Conservation (phyloP, 305 asterid genomes). For the Ilex paraguariensis region DNA sequence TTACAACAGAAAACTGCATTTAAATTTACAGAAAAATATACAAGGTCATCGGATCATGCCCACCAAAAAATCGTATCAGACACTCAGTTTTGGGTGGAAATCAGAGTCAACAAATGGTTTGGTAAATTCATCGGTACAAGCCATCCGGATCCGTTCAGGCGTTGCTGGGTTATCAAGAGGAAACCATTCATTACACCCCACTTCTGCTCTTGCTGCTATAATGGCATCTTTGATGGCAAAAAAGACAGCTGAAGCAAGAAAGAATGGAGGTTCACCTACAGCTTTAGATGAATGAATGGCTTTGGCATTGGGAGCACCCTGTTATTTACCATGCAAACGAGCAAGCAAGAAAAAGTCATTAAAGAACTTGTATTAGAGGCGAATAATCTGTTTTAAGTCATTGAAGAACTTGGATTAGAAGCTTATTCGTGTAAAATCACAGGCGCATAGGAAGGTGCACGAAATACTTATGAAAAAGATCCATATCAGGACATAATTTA, state of each 20-base stretch:
- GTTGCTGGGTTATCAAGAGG: conserved; percentile 91
- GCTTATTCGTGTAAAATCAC: no score
- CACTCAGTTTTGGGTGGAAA: conserved; percentile 69
- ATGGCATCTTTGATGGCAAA: conserved; percentile 89
- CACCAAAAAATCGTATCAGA: conserved; percentile 20
- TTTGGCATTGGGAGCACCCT: conserved; percentile 77
- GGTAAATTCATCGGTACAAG: conserved; percentile 72
- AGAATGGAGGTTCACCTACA: conserved; percentile 97
- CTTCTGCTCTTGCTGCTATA: conserved; percentile 71
- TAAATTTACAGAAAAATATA: no score
- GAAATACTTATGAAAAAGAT: no score
- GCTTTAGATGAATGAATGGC: conserved; percentile 97
- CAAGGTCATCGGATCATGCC: no score
- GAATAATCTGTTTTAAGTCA: no score
- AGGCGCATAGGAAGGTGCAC: no score
- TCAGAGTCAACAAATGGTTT: conserved; percentile 32
- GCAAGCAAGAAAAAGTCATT: no score
- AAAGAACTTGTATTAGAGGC: no score
- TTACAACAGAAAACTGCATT: no score
- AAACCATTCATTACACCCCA: conserved; percentile 69
- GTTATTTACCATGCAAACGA: not conserved
- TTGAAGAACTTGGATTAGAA: no score
- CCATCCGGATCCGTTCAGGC: conserved; percentile 95
- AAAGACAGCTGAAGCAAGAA: conserved; percentile 74
- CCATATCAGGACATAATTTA: no score